phyloP scores from a whole-genome alignment of 2,329 filamentous ascomycete genomes.

The Passalora sequoiae region DNA sequence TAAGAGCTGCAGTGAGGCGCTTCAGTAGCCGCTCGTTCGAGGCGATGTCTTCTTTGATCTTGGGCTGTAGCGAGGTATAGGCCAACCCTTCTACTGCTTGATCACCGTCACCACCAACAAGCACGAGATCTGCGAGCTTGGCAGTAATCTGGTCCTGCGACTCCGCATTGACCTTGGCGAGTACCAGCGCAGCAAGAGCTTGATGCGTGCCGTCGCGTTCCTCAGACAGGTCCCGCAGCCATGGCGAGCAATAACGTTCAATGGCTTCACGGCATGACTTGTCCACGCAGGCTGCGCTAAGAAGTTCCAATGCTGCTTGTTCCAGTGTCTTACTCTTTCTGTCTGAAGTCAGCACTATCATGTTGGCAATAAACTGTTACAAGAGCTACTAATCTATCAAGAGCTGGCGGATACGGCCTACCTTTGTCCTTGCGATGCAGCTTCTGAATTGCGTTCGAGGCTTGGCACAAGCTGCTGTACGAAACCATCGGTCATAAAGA shows the following conservation, averaged over 20 bases:
- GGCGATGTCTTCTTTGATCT: conserved; percentile 75
- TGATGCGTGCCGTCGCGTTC: conserved; percentile 28
- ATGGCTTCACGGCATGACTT: conserved; percentile 76
- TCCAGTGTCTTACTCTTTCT: conserved; percentile 84
- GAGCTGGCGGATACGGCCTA: conserved; percentile 12
- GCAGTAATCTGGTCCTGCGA: conserved; percentile 26
- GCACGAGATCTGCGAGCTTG: conserved; percentile 29
- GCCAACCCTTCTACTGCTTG: conserved; percentile 84
- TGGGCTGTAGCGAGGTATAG: conserved; percentile 80
- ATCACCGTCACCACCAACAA: conserved; percentile 42
- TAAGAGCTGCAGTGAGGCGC: conserved; percentile 61
- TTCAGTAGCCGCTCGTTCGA: conserved; percentile 64
- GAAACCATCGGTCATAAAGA: conserved; percentile 89
- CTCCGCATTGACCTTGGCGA: conserved; percentile 47
- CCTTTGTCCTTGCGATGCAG: conserved; percentile 30
- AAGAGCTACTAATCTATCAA: not conserved
- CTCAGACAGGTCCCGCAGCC: conserved; percentile 76
- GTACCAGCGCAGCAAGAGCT: conserved; percentile 47
- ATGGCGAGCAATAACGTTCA: conserved; percentile 75
- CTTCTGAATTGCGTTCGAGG: conserved; percentile 49
- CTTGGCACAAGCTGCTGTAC: conserved; percentile 61
- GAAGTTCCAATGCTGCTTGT: conserved; percentile 77
- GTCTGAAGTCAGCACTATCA: conserved; percentile 36
- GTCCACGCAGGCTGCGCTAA: conserved; percentile 89
- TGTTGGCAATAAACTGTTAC: too few relatives aligned